Evolutionary conservation across 768 basidiomycete genomes (phyloP).

Genomic region (Trametes cubensis): DNA sequence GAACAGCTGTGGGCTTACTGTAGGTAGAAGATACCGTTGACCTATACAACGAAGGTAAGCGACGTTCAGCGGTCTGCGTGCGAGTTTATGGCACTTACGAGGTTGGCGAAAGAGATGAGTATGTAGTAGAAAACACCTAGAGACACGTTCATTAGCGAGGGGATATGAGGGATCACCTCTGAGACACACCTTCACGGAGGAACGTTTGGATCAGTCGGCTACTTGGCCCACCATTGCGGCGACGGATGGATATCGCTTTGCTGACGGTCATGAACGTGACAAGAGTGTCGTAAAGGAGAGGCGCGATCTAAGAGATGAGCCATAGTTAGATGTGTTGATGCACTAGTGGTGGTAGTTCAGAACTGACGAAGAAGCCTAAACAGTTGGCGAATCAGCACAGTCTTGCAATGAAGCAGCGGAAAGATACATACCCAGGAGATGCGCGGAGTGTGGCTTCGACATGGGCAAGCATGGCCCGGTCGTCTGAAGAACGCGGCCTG

Average conservation of each 20-base stretch:
- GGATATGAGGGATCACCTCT: not conserved
- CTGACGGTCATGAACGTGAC: constrained; percentile 80
- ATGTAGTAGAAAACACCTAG: constrained; percentile 83
- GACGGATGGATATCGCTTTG: constrained; percentile 77
- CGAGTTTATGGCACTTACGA: constrained; percentile 41
- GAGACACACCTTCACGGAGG: constrained; percentile 67
- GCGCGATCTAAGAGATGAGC: constrained; percentile 60
- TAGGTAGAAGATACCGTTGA: constrained; percentile 86
- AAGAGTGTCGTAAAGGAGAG: constrained; percentile 78
- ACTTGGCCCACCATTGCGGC: constrained; percentile 73
- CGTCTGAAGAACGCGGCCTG: constrained; percentile 33
- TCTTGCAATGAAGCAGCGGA: constrained; percentile 39
- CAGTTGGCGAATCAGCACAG: not conserved
- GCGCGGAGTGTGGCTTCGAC: constrained; percentile 82
- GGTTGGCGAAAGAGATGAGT: constrained; percentile 83
- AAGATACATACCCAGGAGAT: constrained; percentile 63
- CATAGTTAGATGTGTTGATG: not conserved
- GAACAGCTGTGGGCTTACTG: constrained; percentile 50
- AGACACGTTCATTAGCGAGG: constrained; percentile 1
- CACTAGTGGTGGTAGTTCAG: not conserved
- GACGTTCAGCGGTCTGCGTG: constrained; percentile 1
- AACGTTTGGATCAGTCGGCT: constrained; percentile 84
- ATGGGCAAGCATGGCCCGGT: constrained; percentile 77
- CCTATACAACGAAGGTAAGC: constrained; percentile 34
- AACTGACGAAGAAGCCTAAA: constrained; percentile 32